Conservation (phyloP, 1,284 basidiomycete species). For the Psilocybe mexicana region DNA sequence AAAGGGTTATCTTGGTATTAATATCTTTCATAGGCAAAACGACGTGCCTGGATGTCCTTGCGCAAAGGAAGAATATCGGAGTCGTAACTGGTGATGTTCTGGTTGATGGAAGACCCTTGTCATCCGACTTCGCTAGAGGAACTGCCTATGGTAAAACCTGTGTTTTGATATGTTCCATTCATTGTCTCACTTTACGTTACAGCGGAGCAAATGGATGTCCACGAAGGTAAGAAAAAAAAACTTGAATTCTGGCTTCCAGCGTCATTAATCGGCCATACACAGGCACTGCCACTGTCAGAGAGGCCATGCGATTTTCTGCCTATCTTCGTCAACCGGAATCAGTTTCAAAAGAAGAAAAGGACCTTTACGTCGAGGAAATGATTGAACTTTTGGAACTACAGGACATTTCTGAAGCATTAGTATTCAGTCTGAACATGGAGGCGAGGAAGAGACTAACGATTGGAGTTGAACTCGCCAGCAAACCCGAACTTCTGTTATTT, state of each 20-base stretch:
- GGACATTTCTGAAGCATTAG: constrained; percentile 62
- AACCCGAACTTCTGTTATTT: constrained; percentile 82
- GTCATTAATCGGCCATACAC: constrained; percentile 4
- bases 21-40: constrained; percentile 56
- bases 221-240: constrained; percentile 50
- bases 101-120: constrained; percentile 76
- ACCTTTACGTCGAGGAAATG: constrained; percentile 78
- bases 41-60: constrained; percentile 85
- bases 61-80: constrained; percentile 87
- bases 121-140: constrained; percentile 74
- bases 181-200: constrained; percentile 20
- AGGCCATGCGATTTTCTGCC: constrained; percentile 89
- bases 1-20: constrained; percentile 12
- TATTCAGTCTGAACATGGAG: constrained; percentile 69
- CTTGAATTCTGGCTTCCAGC: background rate
- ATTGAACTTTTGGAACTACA: constrained; percentile 72
- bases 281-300: constrained; percentile 80
- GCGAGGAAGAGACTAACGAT: constrained; percentile 87
- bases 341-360: constrained; percentile 77
- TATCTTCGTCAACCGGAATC: constrained; percentile 83
- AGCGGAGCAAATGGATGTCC: constrained; percentile 89
- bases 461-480: constrained; percentile 86
- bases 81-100: constrained; percentile 80
- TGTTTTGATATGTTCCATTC: background rate
- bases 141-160: constrained; percentile 69